A percentile compares a stretch with the other conserved stretches of the same genome.
Conservation (phyloP, 2,329 filamentous ascomycete genomes). For the Zymoseptoria tritici region DNA sequence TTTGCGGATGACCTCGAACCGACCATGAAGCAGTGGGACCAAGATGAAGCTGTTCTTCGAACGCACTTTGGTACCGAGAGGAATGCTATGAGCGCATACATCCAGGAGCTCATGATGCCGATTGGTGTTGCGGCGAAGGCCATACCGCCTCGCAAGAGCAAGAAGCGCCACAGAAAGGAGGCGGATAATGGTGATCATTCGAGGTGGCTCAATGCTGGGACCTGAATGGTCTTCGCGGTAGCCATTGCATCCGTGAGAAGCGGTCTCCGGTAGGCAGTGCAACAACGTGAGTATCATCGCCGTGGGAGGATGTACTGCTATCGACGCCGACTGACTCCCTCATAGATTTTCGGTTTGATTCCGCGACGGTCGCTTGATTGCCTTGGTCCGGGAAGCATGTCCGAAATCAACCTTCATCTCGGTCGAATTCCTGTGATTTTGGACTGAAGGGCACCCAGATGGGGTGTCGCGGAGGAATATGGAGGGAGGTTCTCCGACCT, state of each 20-base stretch:
- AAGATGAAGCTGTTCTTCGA: slow-evolving; percentile 1
- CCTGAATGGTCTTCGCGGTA: background rate
- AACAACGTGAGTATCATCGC: background rate
- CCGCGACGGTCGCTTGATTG: too few relatives aligned
- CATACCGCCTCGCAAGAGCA: background rate
- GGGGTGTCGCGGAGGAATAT: too few relatives aligned
- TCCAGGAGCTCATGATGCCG: background rate
- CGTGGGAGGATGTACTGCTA: background rate
- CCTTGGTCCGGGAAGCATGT: too few relatives aligned
- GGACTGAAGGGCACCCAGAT: too few relatives aligned
- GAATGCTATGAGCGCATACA: background rate
- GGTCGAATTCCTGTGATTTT: too few relatives aligned
- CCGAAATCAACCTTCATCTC: too few relatives aligned
- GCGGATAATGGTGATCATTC: background rate
- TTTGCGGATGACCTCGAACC: slow-evolving; percentile 6
- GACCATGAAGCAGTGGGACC: slow-evolving; percentile 7
- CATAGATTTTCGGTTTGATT: background rate
- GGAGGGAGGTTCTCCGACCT: too few relatives aligned
- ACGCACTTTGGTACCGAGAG: background rate
- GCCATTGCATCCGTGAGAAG: background rate
- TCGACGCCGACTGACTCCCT: background rate
- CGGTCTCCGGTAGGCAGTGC: background rate
- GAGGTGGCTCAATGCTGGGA: background rate
- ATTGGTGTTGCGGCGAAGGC: background rate
- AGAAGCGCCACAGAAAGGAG: background rate